Base-by-base conservation (phyloP, 2,329 filamentous ascomycete genomes). In the Botrytis elliptica region DNA sequence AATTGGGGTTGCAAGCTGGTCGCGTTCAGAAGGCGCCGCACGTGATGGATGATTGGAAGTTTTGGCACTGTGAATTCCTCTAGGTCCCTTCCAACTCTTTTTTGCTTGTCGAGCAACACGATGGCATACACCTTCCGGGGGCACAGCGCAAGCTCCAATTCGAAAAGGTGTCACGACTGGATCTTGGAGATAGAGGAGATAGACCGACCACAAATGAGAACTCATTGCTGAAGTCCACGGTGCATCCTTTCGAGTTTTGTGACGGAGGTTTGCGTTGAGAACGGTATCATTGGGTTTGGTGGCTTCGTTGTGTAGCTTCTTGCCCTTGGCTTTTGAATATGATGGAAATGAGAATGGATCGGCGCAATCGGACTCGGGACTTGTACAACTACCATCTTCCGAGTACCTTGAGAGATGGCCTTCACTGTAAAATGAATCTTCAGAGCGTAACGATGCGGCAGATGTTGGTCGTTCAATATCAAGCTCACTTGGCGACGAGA, bases 161-260 rank as follows among this genome's bases (percentile, higher is more conserved):
- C 88, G 86, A 75, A 92, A 89, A 0, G 90, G 90, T 1, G 90
- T 92, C 4, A 91, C 89, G 67, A 88, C 89, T 64, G 90, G 89
- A 77, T 92, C 90, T 79, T 90, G 88, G 59, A 92, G 83, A 77
- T 92, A 92, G 70, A 90, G 83, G 74, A 87, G 83, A 79, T 91
- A 92, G 1, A 88, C 90, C 8, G 87, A 85, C 90, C 90, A 92
- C 16, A 92, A 82, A 77, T 92, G 90, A 20, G 87, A 84, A 81
- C 85, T 89, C 88, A 92, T 91, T 29, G 88, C 85, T 75, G 87
- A 87, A 7, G 89, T 91, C 90, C 90, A 92, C 0, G 85, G 86
- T 0, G 87, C 87, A 79, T 86, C 75, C 18, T 77, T 79, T 57
- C 78, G 74, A n/a, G 74, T 77, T 75, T 81, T 82, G 75, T 75